These are phyloP conservation scores for Trametes hirsuta DNA, from an alignment of 1,284 basidiomycete genomes.

Conservation along the genomic window DNA sequence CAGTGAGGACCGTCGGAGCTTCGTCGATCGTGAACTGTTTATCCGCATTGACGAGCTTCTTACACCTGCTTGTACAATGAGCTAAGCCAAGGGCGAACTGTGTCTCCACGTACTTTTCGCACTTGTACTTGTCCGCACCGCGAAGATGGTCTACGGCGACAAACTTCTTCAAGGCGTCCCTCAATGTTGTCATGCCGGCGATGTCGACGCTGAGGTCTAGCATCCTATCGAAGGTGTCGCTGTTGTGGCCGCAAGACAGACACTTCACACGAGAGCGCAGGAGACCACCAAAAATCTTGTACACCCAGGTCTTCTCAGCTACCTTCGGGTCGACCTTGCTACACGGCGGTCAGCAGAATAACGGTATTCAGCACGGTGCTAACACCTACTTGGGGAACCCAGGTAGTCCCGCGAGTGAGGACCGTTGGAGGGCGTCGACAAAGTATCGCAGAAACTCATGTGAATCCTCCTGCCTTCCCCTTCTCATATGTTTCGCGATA, in stretches of 20 bases:
- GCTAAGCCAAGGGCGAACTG: neutral
- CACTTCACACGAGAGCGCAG: slow-evolving; percentile 95
- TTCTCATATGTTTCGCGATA: slow-evolving; percentile 90
- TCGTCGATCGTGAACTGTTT: slow-evolving; percentile 89
- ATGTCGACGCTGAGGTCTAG: slow-evolving; percentile 94
- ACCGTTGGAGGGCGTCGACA: slow-evolving; percentile 89
- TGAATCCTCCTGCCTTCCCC: slow-evolving; percentile 95
- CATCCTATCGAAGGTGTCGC: slow-evolving; percentile 96
- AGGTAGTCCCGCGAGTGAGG: slow-evolving; percentile 74
- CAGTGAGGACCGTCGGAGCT: slow-evolving; percentile 88
- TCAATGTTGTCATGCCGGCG: slow-evolving; percentile 62
- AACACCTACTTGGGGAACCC: slow-evolving; percentile 52
- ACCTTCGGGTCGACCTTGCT: slow-evolving; percentile 82
- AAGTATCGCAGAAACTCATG: slow-evolving; percentile 98
- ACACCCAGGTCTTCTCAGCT: slow-evolving; percentile 92
- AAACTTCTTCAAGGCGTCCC: slow-evolving; percentile 83
- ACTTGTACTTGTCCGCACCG: slow-evolving; percentile 97
- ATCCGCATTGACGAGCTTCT: slow-evolving; percentile 83
- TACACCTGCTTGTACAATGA: slow-evolving; percentile 64
- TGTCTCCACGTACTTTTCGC: slow-evolving; percentile 77
- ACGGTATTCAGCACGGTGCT: neutral
- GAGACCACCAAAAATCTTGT: slow-evolving; percentile 92
- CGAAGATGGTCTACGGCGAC: slow-evolving; percentile 82
- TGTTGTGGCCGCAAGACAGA: slow-evolving; percentile 80
- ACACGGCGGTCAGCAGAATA: slow-evolving; percentile 6